Base-by-base conservation (phyloP, 2,329 filamentous ascomycete species). In the Fusarium guadeloupense region DNA sequence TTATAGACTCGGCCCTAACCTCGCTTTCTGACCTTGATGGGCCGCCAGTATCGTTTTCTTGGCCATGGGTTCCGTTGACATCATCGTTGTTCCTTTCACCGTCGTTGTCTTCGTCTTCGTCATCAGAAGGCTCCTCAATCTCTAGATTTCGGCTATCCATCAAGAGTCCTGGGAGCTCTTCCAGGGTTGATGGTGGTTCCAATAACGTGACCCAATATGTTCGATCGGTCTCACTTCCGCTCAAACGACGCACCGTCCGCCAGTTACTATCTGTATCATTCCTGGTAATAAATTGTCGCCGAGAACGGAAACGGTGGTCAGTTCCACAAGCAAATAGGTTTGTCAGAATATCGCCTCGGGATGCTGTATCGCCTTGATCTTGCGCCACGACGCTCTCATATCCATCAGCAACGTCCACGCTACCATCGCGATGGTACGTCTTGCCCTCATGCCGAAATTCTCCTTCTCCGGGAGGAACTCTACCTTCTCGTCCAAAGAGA, bases 401-500 rank as follows among this genome's bases (percentile, higher is more conserved):
- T 8, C 84, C 85, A 56, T 89, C 84, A 2, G 82, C 76, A 13
- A 93, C 77, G 35, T 88, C 81, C 50, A 89, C 78, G 41, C 90
- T 88, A 2, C 89, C 89, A 58, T 88, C 84, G 5, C 77, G 74
- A 44, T 84, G 82, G 37, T 82, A 78, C n/a, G 81, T 78, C 71
- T 93, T 93, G 51, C 89, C 90, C 65, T 91, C 84, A 41, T 87
- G 83, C 10, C 76, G 81, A 30, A 74, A 62, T 49, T 81, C 82
- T 25, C 81, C 76, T 53, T 91, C 87, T 13, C 85, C 86, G 1
- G 81, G 76, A 3, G 90, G 88, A 16, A 91, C 87, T 50, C 83
- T 80, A 1, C 89, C 89, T 57, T 91, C 89, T 37, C 91, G 86
- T 2, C 90, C 90, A 59, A 93, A 93, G 42, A 86, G 76, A 63